Percentiles rank a stretch among this genome's conserved stretches.
These are phyloP conservation scores for Nemania sp. DNA, from an alignment of 2,329 filamentous ascomycete species.

Conservation along the genomic window DNA sequence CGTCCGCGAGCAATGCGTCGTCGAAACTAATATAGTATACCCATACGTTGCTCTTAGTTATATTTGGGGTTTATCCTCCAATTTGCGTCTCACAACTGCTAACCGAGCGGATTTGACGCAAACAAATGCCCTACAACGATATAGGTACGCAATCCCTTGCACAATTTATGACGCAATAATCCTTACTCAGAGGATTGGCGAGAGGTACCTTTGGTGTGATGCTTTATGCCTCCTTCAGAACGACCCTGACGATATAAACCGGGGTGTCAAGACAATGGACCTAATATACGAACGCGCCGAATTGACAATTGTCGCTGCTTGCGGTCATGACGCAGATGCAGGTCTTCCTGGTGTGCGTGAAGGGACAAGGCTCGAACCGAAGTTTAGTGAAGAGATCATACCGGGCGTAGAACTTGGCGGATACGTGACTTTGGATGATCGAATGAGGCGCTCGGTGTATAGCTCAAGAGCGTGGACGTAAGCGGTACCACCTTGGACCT, in stretches of 20 bases:
- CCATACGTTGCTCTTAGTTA: constrained; percentile 4
- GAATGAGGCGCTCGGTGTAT: neutral
- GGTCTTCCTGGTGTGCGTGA: neutral
- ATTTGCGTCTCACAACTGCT: neutral
- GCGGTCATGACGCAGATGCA: constrained; percentile 3
- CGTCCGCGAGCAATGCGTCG: neutral
- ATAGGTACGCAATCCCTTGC: neutral
- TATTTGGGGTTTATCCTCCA: neutral
- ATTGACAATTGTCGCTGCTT: constrained; percentile 4
- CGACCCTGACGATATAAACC: neutral
- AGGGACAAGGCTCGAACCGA: neutral
- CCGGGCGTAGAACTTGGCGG: constrained; percentile 2
- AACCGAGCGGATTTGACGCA: neutral
- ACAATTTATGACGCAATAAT: neutral
- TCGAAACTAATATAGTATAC: neutral
- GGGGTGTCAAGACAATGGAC: constrained; percentile 6
- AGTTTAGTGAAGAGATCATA: neutral
- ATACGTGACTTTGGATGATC: neutral
- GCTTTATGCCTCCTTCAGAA: neutral
- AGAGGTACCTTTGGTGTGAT: constrained; percentile 8
- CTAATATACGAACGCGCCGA: neutral
- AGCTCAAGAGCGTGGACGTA: constrained; percentile 6
- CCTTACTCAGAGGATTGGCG: neutral
- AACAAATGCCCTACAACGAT: neutral
- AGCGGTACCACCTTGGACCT: neutral